Conservation (phyloP, 768 basidiomycete genomes). For the Phaffia tasmanica region DNA sequence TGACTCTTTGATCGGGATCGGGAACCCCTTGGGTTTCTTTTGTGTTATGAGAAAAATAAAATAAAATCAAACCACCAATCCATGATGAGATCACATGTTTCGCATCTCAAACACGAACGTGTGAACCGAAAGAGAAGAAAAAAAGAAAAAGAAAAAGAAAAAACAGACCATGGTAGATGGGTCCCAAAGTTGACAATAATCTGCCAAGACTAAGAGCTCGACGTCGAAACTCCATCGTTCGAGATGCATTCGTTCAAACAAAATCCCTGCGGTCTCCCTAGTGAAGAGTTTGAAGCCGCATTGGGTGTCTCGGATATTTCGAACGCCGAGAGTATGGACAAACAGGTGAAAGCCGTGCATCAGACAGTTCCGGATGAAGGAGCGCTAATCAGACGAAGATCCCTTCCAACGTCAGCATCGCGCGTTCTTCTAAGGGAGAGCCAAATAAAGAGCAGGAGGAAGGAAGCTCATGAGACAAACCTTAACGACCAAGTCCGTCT, state of each 20-base stretch:
- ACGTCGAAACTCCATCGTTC: conserved; percentile 95
- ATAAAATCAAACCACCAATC: background rate
- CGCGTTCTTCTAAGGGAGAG: background rate
- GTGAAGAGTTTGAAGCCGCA: conserved; percentile 96
- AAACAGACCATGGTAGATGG: background rate
- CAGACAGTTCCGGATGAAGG: conserved; percentile 72
- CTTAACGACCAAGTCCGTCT: conserved; percentile 86
- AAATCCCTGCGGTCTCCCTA: conserved; percentile 60
- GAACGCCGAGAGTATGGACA: conserved; percentile 72
- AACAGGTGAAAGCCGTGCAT: conserved; percentile 91
- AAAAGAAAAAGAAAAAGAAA: background rate
- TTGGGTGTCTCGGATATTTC: conserved; percentile 66
- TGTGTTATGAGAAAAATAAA: background rate
- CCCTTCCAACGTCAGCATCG: background rate
- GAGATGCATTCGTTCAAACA: conserved; percentile 80
- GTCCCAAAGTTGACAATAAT: background rate
- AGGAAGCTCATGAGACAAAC: conserved; percentile 41
- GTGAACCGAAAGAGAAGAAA: background rate
- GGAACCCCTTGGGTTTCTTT: background rate
- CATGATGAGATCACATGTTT: background rate
- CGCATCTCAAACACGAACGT: background rate
- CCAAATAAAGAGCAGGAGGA: background rate
- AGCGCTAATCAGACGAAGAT: conserved; percentile 50
- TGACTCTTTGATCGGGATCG: conserved; percentile 67
- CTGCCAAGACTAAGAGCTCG: conserved; percentile 71